These are phyloP conservation scores for Camellia sinensis DNA, from an alignment of 148 eudicot genomes.

Conservation along the genomic window DNA sequence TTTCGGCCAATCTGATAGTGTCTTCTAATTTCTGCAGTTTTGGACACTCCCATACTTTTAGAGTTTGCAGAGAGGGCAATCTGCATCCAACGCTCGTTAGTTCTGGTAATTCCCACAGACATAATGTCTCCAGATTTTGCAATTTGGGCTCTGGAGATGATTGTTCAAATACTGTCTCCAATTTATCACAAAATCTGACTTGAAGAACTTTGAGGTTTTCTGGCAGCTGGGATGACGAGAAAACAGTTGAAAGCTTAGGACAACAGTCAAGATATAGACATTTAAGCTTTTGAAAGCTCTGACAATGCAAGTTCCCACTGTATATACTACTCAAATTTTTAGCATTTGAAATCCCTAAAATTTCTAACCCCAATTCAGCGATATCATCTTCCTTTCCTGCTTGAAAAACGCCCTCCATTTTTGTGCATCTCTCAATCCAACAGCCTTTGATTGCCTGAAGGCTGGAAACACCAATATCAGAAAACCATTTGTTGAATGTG, in stretches of 20 bases:
- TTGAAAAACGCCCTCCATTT: slow-evolving; percentile 19
- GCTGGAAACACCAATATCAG: slow-evolving; percentile 13
- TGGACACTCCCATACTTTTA: slow-evolving; percentile 13
- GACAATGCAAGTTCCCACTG: not conserved
- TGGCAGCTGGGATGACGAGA: slow-evolving; percentile 16
- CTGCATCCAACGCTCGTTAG: slow-evolving; percentile 9
- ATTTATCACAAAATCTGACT: slow-evolving; percentile 25
- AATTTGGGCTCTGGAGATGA: not conserved
- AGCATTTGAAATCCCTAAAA: slow-evolving; percentile 27
- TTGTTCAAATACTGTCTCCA: slow-evolving; percentile 14
- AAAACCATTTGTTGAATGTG: slow-evolving; percentile 1
- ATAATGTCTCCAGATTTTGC: slow-evolving; percentile 11
- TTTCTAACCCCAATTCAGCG: slow-evolving; percentile 15
- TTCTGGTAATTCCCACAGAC: slow-evolving; percentile 23
- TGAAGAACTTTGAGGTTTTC: slow-evolving; percentile 24
- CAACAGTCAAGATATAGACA: slow-evolving; percentile 31
- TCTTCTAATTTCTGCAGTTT: slow-evolving; percentile 10
- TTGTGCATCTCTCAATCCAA: slow-evolving; percentile 37
- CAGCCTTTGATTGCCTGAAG: slow-evolving; percentile 24
- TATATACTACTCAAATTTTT: not conserved
- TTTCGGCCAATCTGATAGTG: not conserved
- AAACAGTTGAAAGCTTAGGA: slow-evolving; percentile 19
- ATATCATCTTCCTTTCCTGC: slow-evolving; percentile 1
- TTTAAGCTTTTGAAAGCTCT: slow-evolving; percentile 20
- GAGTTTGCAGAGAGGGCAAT: slow-evolving; percentile 10